These are phyloP conservation scores for Monilinia vaccinii-corymbosi DNA, from an alignment of 2,329 filamentous ascomycete genomes.

Conservation along the genomic window DNA sequence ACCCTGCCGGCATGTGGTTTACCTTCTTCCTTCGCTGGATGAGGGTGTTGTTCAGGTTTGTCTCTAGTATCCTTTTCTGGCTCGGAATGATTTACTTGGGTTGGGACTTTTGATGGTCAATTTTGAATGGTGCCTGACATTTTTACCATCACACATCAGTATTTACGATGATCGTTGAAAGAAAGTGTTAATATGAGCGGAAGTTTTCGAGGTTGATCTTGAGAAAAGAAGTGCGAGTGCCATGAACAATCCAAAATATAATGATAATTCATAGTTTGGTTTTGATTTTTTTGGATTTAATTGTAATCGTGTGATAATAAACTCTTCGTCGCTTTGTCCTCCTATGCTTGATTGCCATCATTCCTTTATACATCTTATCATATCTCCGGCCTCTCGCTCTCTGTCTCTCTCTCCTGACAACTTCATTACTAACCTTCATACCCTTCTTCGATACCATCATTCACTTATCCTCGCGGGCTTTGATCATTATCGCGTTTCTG, in stretches of 20 bases:
- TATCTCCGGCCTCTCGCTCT: neutral
- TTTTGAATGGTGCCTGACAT: neutral
- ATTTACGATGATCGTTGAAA: neutral
- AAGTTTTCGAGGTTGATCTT: too few species aligned
- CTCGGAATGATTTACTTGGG: too few species aligned
- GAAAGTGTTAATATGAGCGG: neutral
- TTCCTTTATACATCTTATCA: neutral
- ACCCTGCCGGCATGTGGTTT: neutral
- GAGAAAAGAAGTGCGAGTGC: too few species aligned
- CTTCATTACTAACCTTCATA: too few species aligned
- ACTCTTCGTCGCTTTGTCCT: neutral
- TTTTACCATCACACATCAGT: neutral
- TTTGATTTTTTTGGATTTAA: too few species aligned
- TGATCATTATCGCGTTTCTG: neutral
- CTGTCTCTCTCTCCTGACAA: neutral
- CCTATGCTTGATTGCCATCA: neutral
- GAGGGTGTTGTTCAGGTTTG: too few species aligned
- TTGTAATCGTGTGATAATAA: neutral
- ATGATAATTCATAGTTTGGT: too few species aligned
- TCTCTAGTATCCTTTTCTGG: too few species aligned
- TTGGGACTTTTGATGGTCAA: too few species aligned
- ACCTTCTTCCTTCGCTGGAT: too few species aligned
- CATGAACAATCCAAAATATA: neutral
- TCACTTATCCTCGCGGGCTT: neutral
- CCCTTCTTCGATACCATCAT: neutral